Conservation (phyloP, 2,329 filamentous ascomycete genomes). For the Chrysoporthe austroafricana region DNA sequence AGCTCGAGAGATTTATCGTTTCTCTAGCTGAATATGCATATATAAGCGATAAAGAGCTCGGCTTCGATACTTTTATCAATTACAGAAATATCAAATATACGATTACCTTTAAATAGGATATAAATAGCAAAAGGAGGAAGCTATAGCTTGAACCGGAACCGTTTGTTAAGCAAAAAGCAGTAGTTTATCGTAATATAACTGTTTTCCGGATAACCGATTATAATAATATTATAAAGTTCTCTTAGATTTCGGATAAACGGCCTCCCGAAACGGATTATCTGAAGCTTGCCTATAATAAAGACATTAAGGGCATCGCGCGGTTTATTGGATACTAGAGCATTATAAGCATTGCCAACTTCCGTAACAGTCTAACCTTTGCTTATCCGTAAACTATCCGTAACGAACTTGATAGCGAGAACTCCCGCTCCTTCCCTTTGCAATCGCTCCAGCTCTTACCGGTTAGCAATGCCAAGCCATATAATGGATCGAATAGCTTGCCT, state of each 20-base stretch:
- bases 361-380: not conserved
- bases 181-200: slow-evolving; percentile 34
- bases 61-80: slow-evolving; percentile 36
- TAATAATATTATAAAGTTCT: slow-evolving; percentile 38
- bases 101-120: not conserved
- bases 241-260: slow-evolving; percentile 37
- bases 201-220: slow-evolving; percentile 31
- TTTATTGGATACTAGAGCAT: not conserved
- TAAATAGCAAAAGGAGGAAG: not conserved
- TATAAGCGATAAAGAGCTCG: slow-evolving; percentile 38
- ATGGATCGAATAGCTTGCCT: too few species aligned
- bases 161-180: slow-evolving; percentile 18
- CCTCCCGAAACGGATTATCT: slow-evolving; percentile 35
- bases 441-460: too few species aligned
- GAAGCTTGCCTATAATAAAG: not conserved
- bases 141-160: not conserved
- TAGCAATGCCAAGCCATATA: too few species aligned
- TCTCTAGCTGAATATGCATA: too few species aligned
- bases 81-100: not conserved
- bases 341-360: not conserved
- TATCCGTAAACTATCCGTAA: not conserved
- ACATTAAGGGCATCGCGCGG: not conserved
- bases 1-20: too few species aligned
- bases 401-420: not conserved
- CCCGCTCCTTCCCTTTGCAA: not conserved